phyloP scores from a whole-genome alignment of 1,139 yeast genomes.

The Kodamaea anthophila region DNA sequence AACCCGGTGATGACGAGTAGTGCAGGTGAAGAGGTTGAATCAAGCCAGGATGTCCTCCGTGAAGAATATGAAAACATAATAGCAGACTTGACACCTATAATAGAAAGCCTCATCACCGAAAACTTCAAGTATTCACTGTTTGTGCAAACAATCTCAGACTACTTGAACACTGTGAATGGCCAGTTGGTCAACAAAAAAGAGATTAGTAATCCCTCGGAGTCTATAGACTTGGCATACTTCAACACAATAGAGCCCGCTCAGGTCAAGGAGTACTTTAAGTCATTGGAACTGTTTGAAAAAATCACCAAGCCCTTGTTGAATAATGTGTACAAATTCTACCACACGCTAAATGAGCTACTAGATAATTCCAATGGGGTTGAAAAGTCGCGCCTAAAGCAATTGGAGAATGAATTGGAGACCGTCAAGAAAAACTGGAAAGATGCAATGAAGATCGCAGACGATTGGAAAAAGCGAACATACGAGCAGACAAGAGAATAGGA shows the following conservation, averaged over 20 bases:
- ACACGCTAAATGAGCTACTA: conserved; percentile 10
- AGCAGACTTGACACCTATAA: conserved; percentile 31
- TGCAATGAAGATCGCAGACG: conserved; percentile 42
- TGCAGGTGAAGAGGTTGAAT: conserved; percentile 1
- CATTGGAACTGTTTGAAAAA: conserved; percentile 34
- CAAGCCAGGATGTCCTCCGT: conserved; percentile 14
- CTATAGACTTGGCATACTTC: conserved; percentile 22
- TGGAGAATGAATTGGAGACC: conserved; percentile 31
- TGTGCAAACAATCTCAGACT: conserved; percentile 24
- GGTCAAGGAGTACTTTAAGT: conserved; percentile 20
- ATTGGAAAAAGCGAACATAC: conserved; percentile 34
- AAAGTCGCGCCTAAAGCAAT: conserved; percentile 16
- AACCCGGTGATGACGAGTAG: conserved; percentile 16
- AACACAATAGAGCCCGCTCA: conserved; percentile 15
- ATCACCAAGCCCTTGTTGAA: conserved; percentile 29
- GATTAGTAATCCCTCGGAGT: conserved; percentile 29
- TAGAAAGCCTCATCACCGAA: conserved; percentile 36
- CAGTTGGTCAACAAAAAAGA: conserved; percentile 15
- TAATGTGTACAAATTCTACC: conserved; percentile 15
- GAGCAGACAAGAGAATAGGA: no score
- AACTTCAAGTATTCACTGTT: conserved; percentile 34
- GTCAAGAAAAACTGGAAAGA: conserved; percentile 39
- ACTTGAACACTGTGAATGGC: conserved; percentile 20
- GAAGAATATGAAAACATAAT: conserved; percentile 35
- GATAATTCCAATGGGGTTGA: neutral